Base-by-base conservation (phyloP, 2,329 filamentous ascomycete species). In the Sarocladium strictum region DNA sequence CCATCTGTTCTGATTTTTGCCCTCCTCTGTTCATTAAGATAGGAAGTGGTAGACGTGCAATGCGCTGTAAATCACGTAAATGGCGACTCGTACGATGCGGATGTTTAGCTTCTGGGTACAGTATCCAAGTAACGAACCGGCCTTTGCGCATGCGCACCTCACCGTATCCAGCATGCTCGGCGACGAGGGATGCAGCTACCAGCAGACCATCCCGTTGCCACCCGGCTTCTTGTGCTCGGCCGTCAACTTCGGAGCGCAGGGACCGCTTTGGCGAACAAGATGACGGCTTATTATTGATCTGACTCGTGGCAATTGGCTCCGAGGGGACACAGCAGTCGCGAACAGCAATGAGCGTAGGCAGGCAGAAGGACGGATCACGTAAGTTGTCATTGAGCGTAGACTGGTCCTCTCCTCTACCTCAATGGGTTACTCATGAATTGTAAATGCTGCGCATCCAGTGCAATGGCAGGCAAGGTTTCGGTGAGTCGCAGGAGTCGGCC, bases 231-330 rank as follows among this genome's bases (percentile, higher is more conserved):
- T 38, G 35, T n/a, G 9, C 15, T 38, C 12, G 35, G n/a, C 15
- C 15, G 35, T 17, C 15, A 32, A 32, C 12, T 6, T 6, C 29
- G 7, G 6, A 7, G 35, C 15, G n/a, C 12, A 38, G 35, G n/a
- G n/a, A 38, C 9, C 35, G 35, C 9, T 10, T 38, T 14, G n/a
- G 35, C 6, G 35, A 15, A n/a, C 11, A 17, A 5, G 35, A 38
- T 14, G 35, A 38, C 15, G n/a, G 21, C 40, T 19, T 7, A 43
- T 19, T 7, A 43, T 43, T 43, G 40, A 17, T 24, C 40, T 43
- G 40, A 43, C 40, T 43, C 40, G 40, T 43, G 40, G 24, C 7
- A 43, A n/a, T n/a, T n/a, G n/a, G n/a, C n/a, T n/a, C n/a, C n/a
- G n/a, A n/a, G n/a, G n/a, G n/a, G n/a, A n/a, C n/a, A n/a, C n/a